Evolutionary conservation across 176 grass and related monocot species (phyloP).

Genomic region (Aegilops bicornis): DNA sequence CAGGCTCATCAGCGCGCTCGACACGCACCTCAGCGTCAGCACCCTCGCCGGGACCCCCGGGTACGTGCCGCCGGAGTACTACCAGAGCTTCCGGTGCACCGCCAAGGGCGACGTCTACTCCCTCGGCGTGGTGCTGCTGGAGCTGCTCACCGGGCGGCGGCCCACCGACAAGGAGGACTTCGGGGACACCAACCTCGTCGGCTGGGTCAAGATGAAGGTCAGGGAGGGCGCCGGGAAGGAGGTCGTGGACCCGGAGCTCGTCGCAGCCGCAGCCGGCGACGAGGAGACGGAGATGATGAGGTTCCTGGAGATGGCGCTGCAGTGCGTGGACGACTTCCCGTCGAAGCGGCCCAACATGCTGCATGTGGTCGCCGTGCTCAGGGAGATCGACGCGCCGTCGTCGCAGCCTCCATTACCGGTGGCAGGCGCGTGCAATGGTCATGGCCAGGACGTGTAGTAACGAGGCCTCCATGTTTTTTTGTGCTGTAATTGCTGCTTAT

Average conservation of each 20-base stretch:
- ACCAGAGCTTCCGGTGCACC: constrained; percentile 98
- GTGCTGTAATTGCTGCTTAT: neutral
- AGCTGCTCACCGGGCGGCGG: constrained; percentile 71
- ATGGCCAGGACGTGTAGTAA: neutral
- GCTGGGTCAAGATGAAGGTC: constrained; percentile 94
- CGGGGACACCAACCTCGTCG: constrained; percentile 90
- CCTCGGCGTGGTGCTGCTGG: constrained; percentile 86
- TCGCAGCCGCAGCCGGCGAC: neutral
- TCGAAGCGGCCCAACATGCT: constrained; percentile 91
- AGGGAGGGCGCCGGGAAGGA: constrained; percentile 62
- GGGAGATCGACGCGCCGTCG: constrained; percentile 48
- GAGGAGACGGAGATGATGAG: constrained; percentile 61
- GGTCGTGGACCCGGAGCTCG: constrained; percentile 69
- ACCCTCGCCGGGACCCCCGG: constrained; percentile 92
- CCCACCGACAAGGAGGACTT: constrained; percentile 97
- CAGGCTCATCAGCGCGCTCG: constrained; percentile 73
- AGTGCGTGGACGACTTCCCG: constrained; percentile 90
- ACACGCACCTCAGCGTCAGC: constrained; percentile 96
- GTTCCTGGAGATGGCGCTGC: constrained; percentile 81
- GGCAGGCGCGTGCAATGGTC: neutral
- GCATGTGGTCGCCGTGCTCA: constrained; percentile 74
- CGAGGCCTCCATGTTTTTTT: neutral
- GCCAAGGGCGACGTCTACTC: constrained; percentile 94
- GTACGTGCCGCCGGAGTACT: constrained; percentile 96
- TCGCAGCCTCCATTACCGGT: neutral